A percentile compares a stretch with the other conserved stretches of the same genome.
Evolutionary conservation across 75 land plant species (phyloP).

Genomic region (Pseudotsuga menziesii): DNA sequence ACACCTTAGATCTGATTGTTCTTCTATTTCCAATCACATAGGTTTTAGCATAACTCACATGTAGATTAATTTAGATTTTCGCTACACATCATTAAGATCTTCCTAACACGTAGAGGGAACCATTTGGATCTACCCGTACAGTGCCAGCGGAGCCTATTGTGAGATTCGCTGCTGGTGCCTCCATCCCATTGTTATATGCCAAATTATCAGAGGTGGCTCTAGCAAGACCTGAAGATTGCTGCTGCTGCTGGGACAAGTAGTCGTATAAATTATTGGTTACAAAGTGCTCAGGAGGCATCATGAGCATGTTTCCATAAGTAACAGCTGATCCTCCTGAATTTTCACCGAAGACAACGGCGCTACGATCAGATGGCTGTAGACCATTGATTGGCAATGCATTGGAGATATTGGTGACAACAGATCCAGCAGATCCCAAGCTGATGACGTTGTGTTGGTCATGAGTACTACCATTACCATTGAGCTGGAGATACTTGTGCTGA

Average conservation of each 20-base stretch:
- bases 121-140: too few species aligned
- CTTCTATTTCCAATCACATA: too few species aligned
- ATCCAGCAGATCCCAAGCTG: constrained; percentile 6
- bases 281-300: background rate
- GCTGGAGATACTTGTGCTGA: constrained; percentile 6
- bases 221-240: background rate
- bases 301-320: constrained; percentile 1
- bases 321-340: constrained; percentile 10
- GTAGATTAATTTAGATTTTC: too few species aligned
- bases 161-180: background rate
- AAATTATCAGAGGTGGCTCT: background rate
- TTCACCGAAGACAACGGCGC: background rate
- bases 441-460: background rate
- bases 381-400: background rate
- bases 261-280: background rate
- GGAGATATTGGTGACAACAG: background rate
- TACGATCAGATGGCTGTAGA: background rate
- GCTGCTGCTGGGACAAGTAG: background rate
- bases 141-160: too few species aligned
- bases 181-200: background rate
- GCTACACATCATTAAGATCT: too few species aligned
- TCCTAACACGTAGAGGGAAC: too few species aligned
- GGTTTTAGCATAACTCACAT: too few species aligned
- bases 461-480: background rate
- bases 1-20: too few species aligned